Percentiles rank a stretch among this genome's conserved stretches.
Evolutionary conservation across 2,329 filamentous ascomycete species (phyloP).

Genomic region (Chaetomiaceae sp.): DNA sequence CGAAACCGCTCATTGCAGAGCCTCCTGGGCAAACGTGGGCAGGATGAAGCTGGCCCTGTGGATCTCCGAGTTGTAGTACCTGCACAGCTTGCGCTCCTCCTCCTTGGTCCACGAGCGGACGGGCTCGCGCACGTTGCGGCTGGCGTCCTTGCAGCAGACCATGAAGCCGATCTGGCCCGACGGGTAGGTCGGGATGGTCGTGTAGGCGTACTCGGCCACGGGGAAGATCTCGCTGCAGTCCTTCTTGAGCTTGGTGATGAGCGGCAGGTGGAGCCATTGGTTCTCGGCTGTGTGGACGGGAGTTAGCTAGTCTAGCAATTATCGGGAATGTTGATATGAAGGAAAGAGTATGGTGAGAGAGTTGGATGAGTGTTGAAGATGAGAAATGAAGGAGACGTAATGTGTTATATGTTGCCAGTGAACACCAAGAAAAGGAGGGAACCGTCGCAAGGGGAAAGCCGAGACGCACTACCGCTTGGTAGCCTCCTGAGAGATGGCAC

Average conservation of each 20-base stretch:
- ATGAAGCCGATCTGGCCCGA: conserved; percentile 99
- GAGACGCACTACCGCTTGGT: conserved; percentile 28
- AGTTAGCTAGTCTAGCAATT: conserved; percentile 11
- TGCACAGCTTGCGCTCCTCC: conserved; percentile 89
- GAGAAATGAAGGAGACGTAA: neutral
- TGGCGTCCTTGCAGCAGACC: conserved; percentile 95
- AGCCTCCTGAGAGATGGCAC: conserved; percentile 24
- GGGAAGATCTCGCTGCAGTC: conserved; percentile 96
- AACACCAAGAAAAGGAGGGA: conserved; percentile 17
- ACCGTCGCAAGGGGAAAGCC: conserved; percentile 20
- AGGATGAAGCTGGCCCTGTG: conserved; percentile 92
- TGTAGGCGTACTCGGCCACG: conserved; percentile 96
- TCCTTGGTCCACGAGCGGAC: conserved; percentile 75
- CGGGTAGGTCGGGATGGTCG: conserved; percentile 97
- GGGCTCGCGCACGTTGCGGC: conserved; percentile 77
- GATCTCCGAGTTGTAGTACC: conserved; percentile 96
- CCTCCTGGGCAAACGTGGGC: conserved; percentile 87
- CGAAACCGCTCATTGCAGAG: conserved; percentile 47
- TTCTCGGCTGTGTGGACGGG: conserved; percentile 74
- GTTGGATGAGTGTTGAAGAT: neutral
- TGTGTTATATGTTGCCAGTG: neutral
- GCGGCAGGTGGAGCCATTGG: conserved; percentile 94
- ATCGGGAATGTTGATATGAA: too few species aligned
- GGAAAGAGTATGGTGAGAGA: neutral
- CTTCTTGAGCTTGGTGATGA: conserved; percentile 95